Percentiles rank a stretch among this genome's conserved stretches.
phyloP scores from a whole-genome alignment of 305 asterid species.

The Solanum aculeatissimum region DNA sequence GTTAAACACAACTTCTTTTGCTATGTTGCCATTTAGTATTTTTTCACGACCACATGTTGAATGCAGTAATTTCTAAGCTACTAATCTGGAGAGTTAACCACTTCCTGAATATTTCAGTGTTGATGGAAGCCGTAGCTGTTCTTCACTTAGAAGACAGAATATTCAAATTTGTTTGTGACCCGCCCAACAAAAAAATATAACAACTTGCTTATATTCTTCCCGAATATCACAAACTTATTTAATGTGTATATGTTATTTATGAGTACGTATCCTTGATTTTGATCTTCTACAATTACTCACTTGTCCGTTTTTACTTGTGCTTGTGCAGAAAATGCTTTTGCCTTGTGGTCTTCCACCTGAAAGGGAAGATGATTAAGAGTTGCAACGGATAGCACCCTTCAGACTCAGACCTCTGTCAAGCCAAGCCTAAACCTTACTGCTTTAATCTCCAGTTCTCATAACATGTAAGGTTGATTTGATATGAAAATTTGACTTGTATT shows the following conservation, averaged over 20 bases:
- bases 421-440: neutral
- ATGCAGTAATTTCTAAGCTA: neutral
- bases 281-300: neutral
- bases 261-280: neutral
- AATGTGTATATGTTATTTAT: neutral
- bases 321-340: conserved; percentile 85
- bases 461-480: neutral
- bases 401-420: neutral
- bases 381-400: neutral
- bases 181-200: neutral
- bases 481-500: neutral
- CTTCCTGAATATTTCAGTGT: neutral
- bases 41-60: neutral
- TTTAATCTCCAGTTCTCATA: neutral
- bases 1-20: neutral
- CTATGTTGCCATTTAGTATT: neutral
- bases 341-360: conserved; percentile 97
- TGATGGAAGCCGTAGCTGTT: neutral
- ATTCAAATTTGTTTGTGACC: neutral
- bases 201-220: neutral
- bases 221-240: neutral
- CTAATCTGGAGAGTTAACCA: neutral
- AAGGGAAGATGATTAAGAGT: conserved; percentile 69
- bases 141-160: neutral
- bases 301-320: neutral